Percentiles rank a stretch among this genome's conserved stretches.
Evolutionary conservation across 805 yeast species (phyloP).

Genomic region (Priceomyces medius): DNA sequence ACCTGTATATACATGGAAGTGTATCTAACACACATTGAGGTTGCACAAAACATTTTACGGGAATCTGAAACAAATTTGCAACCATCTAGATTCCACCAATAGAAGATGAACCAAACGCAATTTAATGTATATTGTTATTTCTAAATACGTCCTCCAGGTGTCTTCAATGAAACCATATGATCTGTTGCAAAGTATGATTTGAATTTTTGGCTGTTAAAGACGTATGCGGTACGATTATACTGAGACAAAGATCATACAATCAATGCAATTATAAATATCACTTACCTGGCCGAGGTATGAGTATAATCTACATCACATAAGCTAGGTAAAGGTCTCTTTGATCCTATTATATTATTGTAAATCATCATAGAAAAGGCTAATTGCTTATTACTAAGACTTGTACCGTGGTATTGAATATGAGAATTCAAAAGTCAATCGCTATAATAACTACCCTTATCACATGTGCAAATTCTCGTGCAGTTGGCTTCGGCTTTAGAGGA

Average conservation of each 20-base stretch:
- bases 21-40: background rate
- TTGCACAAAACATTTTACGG: background rate
- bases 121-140: too few species aligned
- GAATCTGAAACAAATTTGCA: conserved; percentile 2
- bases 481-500: background rate
- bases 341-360: too few species aligned
- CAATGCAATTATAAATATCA: background rate
- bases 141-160: too few species aligned
- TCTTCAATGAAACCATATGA: too few species aligned
- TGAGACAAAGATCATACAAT: background rate
- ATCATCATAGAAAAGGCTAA: too few species aligned
- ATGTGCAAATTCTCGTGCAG: background rate
- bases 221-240: background rate
- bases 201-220: background rate
- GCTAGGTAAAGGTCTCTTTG: too few species aligned
- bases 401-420: background rate
- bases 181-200: background rate
- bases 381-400: background rate
- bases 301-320: too few species aligned
- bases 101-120: too few species aligned
- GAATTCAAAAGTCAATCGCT: background rate
- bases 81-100: too few species aligned
- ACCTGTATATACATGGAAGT: too few species aligned
- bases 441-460: background rate
- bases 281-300: background rate